Percentiles rank a stretch among this genome's conserved stretches.
Evolutionary conservation across 2,329 filamentous ascomycete species (phyloP).

Genomic region (Ascochyta fabae): DNA sequence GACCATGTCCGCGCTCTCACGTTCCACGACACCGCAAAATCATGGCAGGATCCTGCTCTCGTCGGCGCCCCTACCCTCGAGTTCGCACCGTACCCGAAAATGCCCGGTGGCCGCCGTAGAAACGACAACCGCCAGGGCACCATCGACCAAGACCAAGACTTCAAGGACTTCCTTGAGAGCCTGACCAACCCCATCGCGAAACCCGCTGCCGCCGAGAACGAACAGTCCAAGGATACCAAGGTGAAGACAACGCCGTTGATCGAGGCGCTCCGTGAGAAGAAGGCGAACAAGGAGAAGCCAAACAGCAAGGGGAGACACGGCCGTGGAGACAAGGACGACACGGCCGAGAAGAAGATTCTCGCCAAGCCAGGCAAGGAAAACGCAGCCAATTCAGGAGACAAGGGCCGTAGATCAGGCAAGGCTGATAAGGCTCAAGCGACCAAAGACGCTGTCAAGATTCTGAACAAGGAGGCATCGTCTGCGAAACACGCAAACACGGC

Average conservation of each 20-base stretch:
- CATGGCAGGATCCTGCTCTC: slow-evolving; percentile 72
- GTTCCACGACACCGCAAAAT: slow-evolving; percentile 84
- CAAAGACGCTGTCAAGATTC: slow-evolving; percentile 67
- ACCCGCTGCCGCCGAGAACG: slow-evolving; percentile 59
- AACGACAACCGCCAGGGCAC: slow-evolving; percentile 88
- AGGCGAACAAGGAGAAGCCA: slow-evolving; percentile 72
- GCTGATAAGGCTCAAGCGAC: slow-evolving; percentile 68
- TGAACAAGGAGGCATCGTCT: slow-evolving; percentile 57
- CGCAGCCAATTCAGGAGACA: slow-evolving; percentile 42
- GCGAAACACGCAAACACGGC: slow-evolving; percentile 36
- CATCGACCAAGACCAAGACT: slow-evolving; percentile 95
- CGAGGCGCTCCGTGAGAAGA: slow-evolving; percentile 89
- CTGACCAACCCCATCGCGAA: slow-evolving; percentile 77
- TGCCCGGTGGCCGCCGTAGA: slow-evolving; percentile 75
- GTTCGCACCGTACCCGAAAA: slow-evolving; percentile 82
- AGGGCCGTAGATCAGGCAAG: slow-evolving; percentile 46
- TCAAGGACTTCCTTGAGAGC: slow-evolving; percentile 88
- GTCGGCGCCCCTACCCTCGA: slow-evolving; percentile 81
- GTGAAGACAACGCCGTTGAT: slow-evolving; percentile 86
- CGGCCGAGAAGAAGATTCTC: slow-evolving; percentile 51
- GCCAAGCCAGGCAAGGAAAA: slow-evolving; percentile 45
- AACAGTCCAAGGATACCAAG: slow-evolving; percentile 64
- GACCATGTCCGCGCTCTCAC: slow-evolving; percentile 71
- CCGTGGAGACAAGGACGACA: slow-evolving; percentile 65
- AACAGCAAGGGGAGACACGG: slow-evolving; percentile 63